Conservation (phyloP, 805 yeast genomes). For the Blastobotrys chiropterorum region DNA sequence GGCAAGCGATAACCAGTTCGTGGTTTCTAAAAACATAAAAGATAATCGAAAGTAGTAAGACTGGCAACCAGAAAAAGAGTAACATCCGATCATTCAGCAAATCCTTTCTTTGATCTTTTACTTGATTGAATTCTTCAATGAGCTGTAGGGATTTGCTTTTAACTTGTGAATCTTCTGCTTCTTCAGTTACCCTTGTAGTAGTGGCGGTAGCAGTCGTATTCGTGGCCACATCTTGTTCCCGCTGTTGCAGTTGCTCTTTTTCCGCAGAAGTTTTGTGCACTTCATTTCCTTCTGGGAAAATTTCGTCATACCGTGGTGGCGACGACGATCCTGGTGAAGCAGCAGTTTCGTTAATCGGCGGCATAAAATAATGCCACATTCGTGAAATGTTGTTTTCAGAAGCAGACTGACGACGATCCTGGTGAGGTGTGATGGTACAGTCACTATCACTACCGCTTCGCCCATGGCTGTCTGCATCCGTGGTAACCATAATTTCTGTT, state of each 20-base stretch:
- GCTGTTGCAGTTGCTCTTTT: constrained; percentile 2
- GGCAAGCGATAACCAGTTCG: neutral
- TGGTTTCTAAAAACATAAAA: constrained; percentile 1
- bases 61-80: constrained; percentile 88
- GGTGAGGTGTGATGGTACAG: constrained; percentile 9
- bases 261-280: constrained; percentile 4
- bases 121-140: neutral
- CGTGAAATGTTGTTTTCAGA: constrained; percentile 8
- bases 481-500: neutral
- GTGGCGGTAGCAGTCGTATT: too few relatives aligned
- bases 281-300: constrained; percentile 16
- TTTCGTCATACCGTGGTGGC: constrained; percentile 26
- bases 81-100: constrained; percentile 73
- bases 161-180: neutral
- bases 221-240: neutral
- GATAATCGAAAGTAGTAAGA: constrained; percentile 36
- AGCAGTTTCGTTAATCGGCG: constrained; percentile 1
- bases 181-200: too few relatives aligned
- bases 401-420: neutral
- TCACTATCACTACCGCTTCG: constrained; percentile 16
- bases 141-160: neutral
- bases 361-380: constrained; percentile 17
- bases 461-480: neutral
- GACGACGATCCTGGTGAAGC: neutral
- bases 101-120: constrained; percentile 31